A percentile compares a stretch with the other conserved stretches of the same genome.
Conservation (phyloP, 345 rosid genomes). For the Sonneratia caseolaris region DNA sequence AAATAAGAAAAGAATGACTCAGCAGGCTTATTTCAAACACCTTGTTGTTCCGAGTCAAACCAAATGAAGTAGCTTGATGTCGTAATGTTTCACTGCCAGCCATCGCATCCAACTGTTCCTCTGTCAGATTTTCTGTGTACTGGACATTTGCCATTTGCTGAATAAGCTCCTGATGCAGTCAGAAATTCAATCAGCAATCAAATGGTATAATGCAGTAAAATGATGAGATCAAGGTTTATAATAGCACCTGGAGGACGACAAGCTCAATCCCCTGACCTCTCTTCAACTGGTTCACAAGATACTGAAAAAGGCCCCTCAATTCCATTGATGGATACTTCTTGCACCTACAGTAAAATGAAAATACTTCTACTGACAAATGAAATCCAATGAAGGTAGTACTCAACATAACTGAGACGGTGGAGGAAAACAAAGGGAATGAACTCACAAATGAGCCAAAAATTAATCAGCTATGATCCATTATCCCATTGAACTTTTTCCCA, state of each 20-base stretch:
- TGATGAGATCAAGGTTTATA: conserved; percentile 12
- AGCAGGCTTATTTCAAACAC: conserved; percentile 20
- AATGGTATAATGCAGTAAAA: conserved; percentile 7
- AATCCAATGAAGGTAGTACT: not conserved
- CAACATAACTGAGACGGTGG: not conserved
- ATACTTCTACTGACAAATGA: not conserved
- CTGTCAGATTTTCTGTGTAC: conserved; percentile 93
- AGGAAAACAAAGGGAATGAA: not conserved
- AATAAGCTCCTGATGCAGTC: conserved; percentile 68
- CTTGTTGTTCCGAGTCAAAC: conserved; percentile 88
- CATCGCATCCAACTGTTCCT: conserved; percentile 99
- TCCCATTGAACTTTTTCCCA: not conserved
- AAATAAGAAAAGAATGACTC: not conserved
- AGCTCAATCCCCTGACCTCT: conserved; percentile 97
- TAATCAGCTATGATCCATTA: not conserved
- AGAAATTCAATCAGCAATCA: conserved; percentile 14
- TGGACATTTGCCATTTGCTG: conserved; percentile 99
- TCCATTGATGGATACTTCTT: conserved; percentile 99
- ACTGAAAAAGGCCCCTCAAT: conserved; percentile 94
- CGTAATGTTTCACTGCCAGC: conserved; percentile 99
- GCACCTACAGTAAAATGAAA: conserved; percentile 39
- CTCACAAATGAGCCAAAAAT: not conserved
- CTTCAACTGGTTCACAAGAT: conserved; percentile 90
- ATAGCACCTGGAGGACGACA: conserved; percentile 77
- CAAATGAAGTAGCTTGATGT: conserved; percentile 89